A percentile compares a stretch with the other conserved stretches of the same genome.
Evolutionary conservation across 345 rosid genomes (phyloP).

Genomic region (Brassica rapa): DNA sequence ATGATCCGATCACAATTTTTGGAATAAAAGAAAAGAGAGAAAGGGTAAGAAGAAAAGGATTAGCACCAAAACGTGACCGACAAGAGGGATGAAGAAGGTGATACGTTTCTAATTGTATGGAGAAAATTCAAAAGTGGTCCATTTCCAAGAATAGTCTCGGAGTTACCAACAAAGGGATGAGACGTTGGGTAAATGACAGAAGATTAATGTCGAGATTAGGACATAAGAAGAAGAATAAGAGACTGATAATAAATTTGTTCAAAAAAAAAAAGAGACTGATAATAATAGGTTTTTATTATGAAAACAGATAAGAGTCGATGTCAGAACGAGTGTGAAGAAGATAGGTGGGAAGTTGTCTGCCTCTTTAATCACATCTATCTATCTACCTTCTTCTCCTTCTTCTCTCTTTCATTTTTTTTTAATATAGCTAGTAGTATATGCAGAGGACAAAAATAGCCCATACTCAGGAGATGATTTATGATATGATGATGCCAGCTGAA

Average conservation of each 20-base stretch:
- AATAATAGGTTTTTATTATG: not conserved
- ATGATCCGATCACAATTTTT: constrained; percentile 9
- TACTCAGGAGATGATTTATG: constrained; percentile 11
- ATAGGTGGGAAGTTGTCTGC: constrained; percentile 32
- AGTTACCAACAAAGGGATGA: constrained; percentile 29
- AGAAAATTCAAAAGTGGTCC: constrained; percentile 12
- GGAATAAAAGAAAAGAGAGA: not conserved
- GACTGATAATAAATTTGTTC: not conserved
- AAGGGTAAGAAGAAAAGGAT: not conserved
- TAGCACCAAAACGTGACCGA: constrained; percentile 37
- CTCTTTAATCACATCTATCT: constrained; percentile 22
- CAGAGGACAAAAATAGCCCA: constrained; percentile 19
- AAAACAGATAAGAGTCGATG: constrained; percentile 26
- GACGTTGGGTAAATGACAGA: not conserved
- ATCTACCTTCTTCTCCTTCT: not conserved
- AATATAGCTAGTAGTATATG: not conserved
- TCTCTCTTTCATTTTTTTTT: not conserved
- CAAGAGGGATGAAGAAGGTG: constrained; percentile 45
- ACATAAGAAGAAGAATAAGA: not conserved
- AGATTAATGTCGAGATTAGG: constrained; percentile 18
- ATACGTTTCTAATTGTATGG: constrained; percentile 13
- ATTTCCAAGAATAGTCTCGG: constrained; percentile 9
- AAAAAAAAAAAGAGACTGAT: not conserved
- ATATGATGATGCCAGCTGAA: constrained; percentile 8
- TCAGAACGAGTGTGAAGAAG: constrained; percentile 4